These are phyloP conservation scores for Sporopachydermia quercuum DNA, from an alignment of 805 yeast species.

Conservation along the genomic window DNA sequence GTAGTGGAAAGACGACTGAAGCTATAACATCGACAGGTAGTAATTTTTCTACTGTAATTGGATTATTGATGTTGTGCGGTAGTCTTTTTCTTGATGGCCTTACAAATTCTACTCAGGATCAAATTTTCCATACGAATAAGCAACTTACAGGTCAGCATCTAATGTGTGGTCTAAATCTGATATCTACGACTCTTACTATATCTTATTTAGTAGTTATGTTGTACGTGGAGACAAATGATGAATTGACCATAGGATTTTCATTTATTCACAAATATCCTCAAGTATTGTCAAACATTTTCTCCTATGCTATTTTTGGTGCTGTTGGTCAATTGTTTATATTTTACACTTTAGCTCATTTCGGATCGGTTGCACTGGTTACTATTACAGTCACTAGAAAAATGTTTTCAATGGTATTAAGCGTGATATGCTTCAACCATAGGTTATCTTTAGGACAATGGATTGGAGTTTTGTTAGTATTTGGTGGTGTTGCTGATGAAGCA, in stretches of 20 bases:
- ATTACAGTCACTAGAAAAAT: constrained; percentile 94
- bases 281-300: constrained; percentile 41
- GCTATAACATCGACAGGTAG: constrained; percentile 26
- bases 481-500: constrained; percentile 78
- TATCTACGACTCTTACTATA: constrained; percentile 26
- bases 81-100: constrained; percentile 80
- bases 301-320: constrained; percentile 71
- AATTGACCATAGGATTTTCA: constrained; percentile 30
- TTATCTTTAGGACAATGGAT: constrained; percentile 54
- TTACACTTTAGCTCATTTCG: constrained; percentile 67
- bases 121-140: constrained; percentile 40
- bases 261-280: constrained; percentile 39
- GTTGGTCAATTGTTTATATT: constrained; percentile 92
- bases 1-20: constrained; percentile 3
- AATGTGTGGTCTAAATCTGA: constrained; percentile 56
- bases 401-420: constrained; percentile 88
- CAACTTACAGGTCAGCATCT: constrained; percentile 70
- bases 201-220: constrained; percentile 30
- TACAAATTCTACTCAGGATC: constrained; percentile 89
- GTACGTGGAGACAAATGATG: constrained; percentile 29
- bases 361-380: constrained; percentile 73
- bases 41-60: constrained; percentile 25
- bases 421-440: constrained; percentile 70
- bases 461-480: constrained; percentile 70
- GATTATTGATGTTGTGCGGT: constrained; percentile 39